Conservation (phyloP, 768 basidiomycete species). For the Rhodotorula paludigena region DNA sequence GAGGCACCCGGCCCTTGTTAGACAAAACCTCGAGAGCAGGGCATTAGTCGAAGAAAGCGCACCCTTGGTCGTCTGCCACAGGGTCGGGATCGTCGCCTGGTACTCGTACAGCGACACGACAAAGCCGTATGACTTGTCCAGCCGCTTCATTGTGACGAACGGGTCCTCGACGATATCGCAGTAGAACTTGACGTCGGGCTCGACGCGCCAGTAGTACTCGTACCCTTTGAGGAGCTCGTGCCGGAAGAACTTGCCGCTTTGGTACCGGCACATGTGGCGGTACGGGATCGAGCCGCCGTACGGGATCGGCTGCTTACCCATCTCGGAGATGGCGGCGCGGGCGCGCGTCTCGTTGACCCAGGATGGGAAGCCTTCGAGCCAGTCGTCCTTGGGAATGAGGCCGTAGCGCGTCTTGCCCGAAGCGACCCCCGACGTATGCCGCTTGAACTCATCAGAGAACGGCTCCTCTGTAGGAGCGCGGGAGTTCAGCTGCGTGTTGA, state of each 20-base stretch:
- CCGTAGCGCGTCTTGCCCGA: conserved; percentile 38
- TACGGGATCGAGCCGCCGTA: conserved; percentile 45
- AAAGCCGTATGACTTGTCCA: conserved; percentile 75
- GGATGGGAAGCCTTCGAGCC: conserved; percentile 52
- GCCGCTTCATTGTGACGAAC: conserved; percentile 71
- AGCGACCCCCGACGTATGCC: conserved; percentile 47
- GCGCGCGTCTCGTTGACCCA: conserved; percentile 25
- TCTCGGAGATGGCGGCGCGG: conserved; percentile 1
- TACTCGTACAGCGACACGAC: conserved; percentile 64
- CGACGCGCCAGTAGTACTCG: conserved; percentile 83
- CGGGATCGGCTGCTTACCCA: conserved; percentile 24
- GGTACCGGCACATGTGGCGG: conserved; percentile 86
- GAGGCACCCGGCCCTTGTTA: background rate
- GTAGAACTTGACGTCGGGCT: conserved; percentile 72
- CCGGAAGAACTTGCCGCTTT: conserved; percentile 67
- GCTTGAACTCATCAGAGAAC: conserved; percentile 63
- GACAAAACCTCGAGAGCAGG: background rate
- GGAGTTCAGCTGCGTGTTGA: too few species aligned
- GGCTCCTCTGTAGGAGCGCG: too few species aligned
- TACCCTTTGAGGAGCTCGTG: conserved; percentile 69
- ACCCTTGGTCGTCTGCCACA: conserved; percentile 72
- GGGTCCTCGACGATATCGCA: conserved; percentile 64
- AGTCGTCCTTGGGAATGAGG: conserved; percentile 54
- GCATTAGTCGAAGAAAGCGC: conserved; percentile 44
- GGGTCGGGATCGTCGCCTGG: conserved; percentile 68